Evolutionary conservation across 2,329 filamentous ascomycete species (phyloP).

Genomic region (Neoarthrinium moseri): DNA sequence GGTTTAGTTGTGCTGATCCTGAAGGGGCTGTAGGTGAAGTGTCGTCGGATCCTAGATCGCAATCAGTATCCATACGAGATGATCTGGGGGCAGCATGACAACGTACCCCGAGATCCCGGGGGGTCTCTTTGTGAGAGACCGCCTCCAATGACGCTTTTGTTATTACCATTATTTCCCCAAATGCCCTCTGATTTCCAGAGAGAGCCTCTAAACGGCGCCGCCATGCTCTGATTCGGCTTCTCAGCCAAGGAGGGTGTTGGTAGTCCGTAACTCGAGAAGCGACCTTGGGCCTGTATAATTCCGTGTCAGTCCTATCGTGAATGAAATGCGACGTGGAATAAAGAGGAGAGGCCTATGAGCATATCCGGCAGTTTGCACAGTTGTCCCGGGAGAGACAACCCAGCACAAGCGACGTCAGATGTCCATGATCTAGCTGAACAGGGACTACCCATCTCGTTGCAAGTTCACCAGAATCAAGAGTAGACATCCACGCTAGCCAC

Average conservation of each 20-base stretch:
- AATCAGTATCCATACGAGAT: constrained; percentile 16
- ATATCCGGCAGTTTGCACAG: too few relatives aligned
- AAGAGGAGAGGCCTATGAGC: too few relatives aligned
- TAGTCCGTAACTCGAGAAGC: neutral
- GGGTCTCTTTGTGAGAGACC: constrained; percentile 32
- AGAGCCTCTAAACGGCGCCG: constrained; percentile 2
- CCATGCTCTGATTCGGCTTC: constrained; percentile 4
- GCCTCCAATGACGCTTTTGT: constrained; percentile 8
- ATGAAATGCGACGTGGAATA: too few relatives aligned
- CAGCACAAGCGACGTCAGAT: too few relatives aligned
- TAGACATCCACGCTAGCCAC: too few relatives aligned
- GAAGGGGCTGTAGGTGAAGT: constrained; percentile 53
- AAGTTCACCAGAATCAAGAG: too few relatives aligned
- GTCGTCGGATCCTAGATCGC: constrained; percentile 34
- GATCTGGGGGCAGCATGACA: constrained; percentile 4
- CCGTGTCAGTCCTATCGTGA: too few relatives aligned
- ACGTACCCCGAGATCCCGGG: constrained; percentile 48
- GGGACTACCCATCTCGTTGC: too few relatives aligned
- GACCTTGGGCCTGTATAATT: constrained; percentile 5
- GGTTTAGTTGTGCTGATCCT: constrained; percentile 68
- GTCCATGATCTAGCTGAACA: too few relatives aligned
- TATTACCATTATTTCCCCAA: constrained; percentile 6
- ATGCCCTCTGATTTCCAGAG: constrained; percentile 5
- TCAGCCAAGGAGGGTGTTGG: constrained; percentile 2
- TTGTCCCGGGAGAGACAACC: too few relatives aligned